A percentile compares a stretch with the other conserved stretches of the same genome.
These are phyloP conservation scores for Hypoxylon sp. DNA, from an alignment of 2,329 filamentous ascomycete genomes.

Conservation along the genomic window DNA sequence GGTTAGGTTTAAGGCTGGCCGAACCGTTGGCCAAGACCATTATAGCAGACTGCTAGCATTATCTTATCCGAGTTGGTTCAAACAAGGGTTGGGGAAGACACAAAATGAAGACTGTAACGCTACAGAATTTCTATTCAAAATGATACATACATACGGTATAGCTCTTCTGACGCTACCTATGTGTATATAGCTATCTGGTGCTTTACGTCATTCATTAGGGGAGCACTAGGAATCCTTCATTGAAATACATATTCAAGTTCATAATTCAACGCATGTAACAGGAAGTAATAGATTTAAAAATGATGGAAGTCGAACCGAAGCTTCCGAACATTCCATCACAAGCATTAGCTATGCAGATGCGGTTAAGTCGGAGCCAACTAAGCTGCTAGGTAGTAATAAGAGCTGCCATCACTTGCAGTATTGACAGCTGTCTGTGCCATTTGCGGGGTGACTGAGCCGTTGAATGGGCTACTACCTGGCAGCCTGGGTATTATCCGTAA, in stretches of 20 bases:
- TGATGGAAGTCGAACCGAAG: constrained; percentile 2
- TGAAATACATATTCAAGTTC: too few relatives aligned
- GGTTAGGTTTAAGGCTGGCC: constrained; percentile 33
- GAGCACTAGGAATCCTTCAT: background rate
- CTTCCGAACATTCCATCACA: constrained; percentile 32
- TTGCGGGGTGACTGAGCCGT: constrained; percentile 32
- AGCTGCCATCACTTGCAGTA: constrained; percentile 31
- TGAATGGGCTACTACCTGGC: constrained; percentile 11
- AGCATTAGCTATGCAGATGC: constrained; percentile 16
- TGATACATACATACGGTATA: constrained; percentile 15
- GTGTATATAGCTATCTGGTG: background rate
- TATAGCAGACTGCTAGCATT: constrained; percentile 27
- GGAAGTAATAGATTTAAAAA: background rate
- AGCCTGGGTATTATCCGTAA: constrained; percentile 1
- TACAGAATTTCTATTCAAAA: constrained; percentile 32
- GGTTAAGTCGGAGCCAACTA: constrained; percentile 3
- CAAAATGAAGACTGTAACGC: constrained; percentile 41
- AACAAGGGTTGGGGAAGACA: constrained; percentile 30
- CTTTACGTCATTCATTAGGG: constrained; percentile 7
- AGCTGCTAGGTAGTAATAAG: background rate
- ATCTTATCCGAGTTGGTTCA: constrained; percentile 8
- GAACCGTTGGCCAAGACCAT: constrained; percentile 27
- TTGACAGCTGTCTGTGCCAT: constrained; percentile 32
- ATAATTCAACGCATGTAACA: background rate
- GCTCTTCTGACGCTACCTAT: background rate